Base-by-base conservation (phyloP, 495 filamentous ascomycete genomes). In the Penicillium roqueforti region DNA sequence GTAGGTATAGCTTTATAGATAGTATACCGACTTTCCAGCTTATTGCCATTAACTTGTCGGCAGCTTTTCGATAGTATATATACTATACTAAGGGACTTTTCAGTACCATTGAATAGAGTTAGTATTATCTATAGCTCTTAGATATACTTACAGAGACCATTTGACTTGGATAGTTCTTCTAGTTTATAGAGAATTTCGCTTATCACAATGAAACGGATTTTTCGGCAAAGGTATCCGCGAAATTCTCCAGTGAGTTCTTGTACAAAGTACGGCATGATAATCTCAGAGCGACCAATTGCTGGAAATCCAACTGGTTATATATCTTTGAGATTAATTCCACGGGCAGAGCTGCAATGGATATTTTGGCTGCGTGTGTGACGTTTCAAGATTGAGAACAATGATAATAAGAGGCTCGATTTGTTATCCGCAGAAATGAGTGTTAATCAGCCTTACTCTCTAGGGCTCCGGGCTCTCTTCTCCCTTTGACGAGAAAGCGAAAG, bases 61-160 rank as follows among this genome's bases (percentile, higher is more conserved):
- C 50, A 53, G 34, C 45, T 50, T 57, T 60, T 60, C 38, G 50
- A 61, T 26, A 55, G 58, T 36, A 61, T 57, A 48, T 47, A 42
- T 39, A 56, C 18, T 28, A 56, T 56, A 23, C 50, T 31, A 7
- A 34, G n/a, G 28, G 39, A 3, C 14, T 13, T 4, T 55, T 59
- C 37, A 47, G 23, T 10, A 19, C 58, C 54, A 37, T 57, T 25
- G 37, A 60, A 60, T 31, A 60, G 44, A 10, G 28, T 23, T 0
- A 44, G 58, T 5, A 60, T 56, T 49, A 60, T 60, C 58, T 49
- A 60, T 38, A 60, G 31, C 45, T 57, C 53, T 53, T 56, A 45
- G 13, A 57, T 46, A 13, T 45, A 46, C 39, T 38, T 36, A 19
- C 50, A 41, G 36, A 54, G 26, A 51, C 39, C 46, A 41, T 58